Conservation (phyloP, 176 grass and related monocot species). For the Bolboschoenus planiculmis region DNA sequence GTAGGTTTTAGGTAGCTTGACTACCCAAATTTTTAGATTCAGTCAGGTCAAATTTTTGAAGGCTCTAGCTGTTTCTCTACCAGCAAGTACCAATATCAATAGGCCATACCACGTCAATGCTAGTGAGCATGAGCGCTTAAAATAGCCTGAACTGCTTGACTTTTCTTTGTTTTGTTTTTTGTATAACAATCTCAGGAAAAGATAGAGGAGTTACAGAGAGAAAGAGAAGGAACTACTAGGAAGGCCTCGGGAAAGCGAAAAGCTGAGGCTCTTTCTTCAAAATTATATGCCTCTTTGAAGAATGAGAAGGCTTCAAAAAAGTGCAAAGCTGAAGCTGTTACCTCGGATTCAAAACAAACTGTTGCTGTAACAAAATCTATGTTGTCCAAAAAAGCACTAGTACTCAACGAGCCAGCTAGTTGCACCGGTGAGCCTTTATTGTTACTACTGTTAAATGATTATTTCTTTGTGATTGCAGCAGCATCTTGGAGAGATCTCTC, state of each 20-base stretch:
- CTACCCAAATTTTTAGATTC: not conserved
- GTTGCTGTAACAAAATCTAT: not conserved
- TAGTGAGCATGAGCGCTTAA: not conserved
- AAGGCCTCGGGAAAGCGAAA: slow-evolving; percentile 12
- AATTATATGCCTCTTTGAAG: not conserved
- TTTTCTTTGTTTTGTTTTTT: not conserved
- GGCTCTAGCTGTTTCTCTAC: not conserved
- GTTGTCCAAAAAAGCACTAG: not conserved
- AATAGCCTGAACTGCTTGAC: not conserved
- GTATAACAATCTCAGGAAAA: slow-evolving; percentile 12
- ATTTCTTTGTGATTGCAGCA: not conserved
- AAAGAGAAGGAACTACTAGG: slow-evolving; percentile 14
- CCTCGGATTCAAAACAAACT: not conserved
- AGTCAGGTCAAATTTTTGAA: not conserved
- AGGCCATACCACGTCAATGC: not conserved
- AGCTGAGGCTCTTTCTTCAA: slow-evolving; percentile 19
- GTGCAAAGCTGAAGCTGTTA: slow-evolving; percentile 3
- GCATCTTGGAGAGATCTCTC: not conserved
- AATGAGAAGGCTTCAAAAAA: slow-evolving; percentile 5
- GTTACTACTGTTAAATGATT: not conserved
- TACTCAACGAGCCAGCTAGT: not conserved
- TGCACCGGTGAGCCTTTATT: not conserved
- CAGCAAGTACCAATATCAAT: not conserved
- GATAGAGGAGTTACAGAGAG: slow-evolving; percentile 13
- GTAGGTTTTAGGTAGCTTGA: not conserved